phyloP scores from a whole-genome alignment of 2,329 filamentous ascomycete species.

The Fusarium sterilihyphosum region DNA sequence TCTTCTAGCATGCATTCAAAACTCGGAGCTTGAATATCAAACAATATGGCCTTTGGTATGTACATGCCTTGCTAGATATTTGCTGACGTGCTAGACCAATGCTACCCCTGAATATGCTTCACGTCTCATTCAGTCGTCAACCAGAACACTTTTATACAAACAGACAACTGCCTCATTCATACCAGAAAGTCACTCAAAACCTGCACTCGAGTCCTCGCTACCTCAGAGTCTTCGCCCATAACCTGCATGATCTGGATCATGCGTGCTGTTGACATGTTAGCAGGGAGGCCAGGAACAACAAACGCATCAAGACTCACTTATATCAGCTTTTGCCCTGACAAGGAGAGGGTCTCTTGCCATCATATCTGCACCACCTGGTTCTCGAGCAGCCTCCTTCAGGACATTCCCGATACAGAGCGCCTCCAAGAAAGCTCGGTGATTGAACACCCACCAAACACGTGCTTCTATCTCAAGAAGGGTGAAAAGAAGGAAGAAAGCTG shows the following conservation, averaged over 20 bases:
- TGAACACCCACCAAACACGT: slow-evolving; percentile 86
- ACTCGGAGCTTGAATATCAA: not conserved
- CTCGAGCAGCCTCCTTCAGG: slow-evolving; percentile 61
- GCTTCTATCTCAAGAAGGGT: slow-evolving; percentile 75
- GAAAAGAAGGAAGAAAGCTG: slow-evolving; percentile 79
- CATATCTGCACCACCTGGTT: slow-evolving; percentile 57
- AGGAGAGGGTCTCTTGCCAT: slow-evolving; percentile 66
- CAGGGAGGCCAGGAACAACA: not conserved
- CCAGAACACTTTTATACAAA: not conserved
- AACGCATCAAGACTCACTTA: slow-evolving; percentile 57
- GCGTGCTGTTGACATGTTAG: slow-evolving; percentile 53
- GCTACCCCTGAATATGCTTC: not conserved
- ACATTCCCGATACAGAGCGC: slow-evolving; percentile 74
- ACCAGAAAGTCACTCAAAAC: slow-evolving; percentile 65
- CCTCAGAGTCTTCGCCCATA: slow-evolving; percentile 68
- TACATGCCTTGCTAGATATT: not conserved
- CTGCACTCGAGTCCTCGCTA: slow-evolving; percentile 67
- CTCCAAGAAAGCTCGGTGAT: slow-evolving; percentile 82
- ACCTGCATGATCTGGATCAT: slow-evolving; percentile 73
- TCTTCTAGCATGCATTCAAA: not conserved
- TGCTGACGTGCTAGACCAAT: not conserved
- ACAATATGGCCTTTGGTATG: not conserved
- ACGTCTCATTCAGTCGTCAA: slow-evolving; percentile 21
- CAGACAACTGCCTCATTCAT: not conserved
- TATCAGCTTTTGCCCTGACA: slow-evolving; percentile 68